These are phyloP conservation scores for Vigna trinervia DNA, from an alignment of 306 rosid genomes.

Conservation along the genomic window DNA sequence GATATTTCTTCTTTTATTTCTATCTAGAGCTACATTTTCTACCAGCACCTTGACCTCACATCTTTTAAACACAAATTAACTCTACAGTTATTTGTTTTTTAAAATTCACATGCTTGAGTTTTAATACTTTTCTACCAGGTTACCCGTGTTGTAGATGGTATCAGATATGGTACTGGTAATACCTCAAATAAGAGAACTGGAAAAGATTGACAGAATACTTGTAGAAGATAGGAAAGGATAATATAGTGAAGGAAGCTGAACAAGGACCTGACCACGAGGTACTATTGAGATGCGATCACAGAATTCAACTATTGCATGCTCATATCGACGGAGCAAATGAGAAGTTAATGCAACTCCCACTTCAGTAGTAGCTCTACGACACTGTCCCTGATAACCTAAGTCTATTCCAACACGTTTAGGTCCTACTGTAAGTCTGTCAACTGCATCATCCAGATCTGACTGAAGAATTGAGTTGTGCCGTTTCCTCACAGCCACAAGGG, in stretches of 20 bases:
- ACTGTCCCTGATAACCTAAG: slow-evolving; percentile 86
- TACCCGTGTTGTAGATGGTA: neutral
- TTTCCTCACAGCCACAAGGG: slow-evolving; percentile 97
- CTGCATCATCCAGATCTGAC: slow-evolving; percentile 95
- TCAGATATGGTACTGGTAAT: slow-evolving; percentile 7
- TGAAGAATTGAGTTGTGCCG: slow-evolving; percentile 80
- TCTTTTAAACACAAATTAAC: slow-evolving; percentile 23
- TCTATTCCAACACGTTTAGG: slow-evolving; percentile 82
- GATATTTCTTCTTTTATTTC: slow-evolving; percentile 27
- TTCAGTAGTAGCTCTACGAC: slow-evolving; percentile 95
- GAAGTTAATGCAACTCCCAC: slow-evolving; percentile 94
- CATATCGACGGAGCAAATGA: slow-evolving; percentile 85
- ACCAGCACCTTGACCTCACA: slow-evolving; percentile 7
- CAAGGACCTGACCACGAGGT: slow-evolving; percentile 97
- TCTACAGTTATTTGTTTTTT: slow-evolving; percentile 19
- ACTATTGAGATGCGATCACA: slow-evolving; percentile 92
- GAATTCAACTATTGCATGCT: slow-evolving; percentile 80
- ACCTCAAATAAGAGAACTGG: slow-evolving; percentile 28
- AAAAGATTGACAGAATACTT: slow-evolving; percentile 31
- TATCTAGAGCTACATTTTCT: slow-evolving; percentile 34
- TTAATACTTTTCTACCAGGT: slow-evolving; percentile 31
- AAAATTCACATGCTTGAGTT: slow-evolving; percentile 10
- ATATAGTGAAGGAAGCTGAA: slow-evolving; percentile 54
- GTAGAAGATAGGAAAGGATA: slow-evolving; percentile 27
- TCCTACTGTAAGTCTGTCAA: slow-evolving; percentile 94